Evolutionary conservation across 768 basidiomycete species (phyloP), one percentile per base, ranked within the genome.

Genomic region (Auricularia cornea): DNA sequence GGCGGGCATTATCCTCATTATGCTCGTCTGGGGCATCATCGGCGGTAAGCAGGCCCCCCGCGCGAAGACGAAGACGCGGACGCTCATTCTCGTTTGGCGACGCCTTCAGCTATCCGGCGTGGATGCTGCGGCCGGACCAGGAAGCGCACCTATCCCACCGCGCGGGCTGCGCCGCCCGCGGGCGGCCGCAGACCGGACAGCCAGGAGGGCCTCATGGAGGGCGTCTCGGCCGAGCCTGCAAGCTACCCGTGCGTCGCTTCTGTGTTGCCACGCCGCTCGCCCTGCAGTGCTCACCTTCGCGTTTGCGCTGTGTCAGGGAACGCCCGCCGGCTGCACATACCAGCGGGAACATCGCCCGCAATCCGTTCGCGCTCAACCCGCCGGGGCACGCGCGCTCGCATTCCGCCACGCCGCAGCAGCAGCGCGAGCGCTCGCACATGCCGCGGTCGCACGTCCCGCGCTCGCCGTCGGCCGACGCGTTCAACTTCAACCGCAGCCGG

Each of bases 1-100:
- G 40, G 88, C 78, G 30, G 88, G 82, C 18, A 71, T 92, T 61
- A 66, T 91, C 60, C 77, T 80, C 16, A 72, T 93, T 40, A 71
- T 87, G 48, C 70, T 89, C 62, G 65, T 92, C 60, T 84, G 78
- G 76, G 75, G 69, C 28, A 67, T 87, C 48, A 66, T 80, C 62
- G 31, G 60, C 44, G 60, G 66, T 67, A 26, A 33, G 61, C 33
- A 28, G n/a, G 16, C 20, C 16, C 41, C 28, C 28, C 51, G 20
- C n/a, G n/a, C n/a, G n/a, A n/a, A n/a, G n/a, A n/a, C n/a, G n/a
- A n/a, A n/a, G n/a, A n/a, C n/a, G n/a, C n/a, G n/a, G n/a, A n/a
- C n/a, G n/a, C n/a, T n/a, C n/a, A n/a, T n/a, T n/a, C n/a, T n/a
- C n/a, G n/a, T n/a, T n/a, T n/a, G n/a, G n/a, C n/a, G n/a, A n/a